phyloP scores from a whole-genome alignment of 768 basidiomycete genomes.

The Mrakia frigida region DNA sequence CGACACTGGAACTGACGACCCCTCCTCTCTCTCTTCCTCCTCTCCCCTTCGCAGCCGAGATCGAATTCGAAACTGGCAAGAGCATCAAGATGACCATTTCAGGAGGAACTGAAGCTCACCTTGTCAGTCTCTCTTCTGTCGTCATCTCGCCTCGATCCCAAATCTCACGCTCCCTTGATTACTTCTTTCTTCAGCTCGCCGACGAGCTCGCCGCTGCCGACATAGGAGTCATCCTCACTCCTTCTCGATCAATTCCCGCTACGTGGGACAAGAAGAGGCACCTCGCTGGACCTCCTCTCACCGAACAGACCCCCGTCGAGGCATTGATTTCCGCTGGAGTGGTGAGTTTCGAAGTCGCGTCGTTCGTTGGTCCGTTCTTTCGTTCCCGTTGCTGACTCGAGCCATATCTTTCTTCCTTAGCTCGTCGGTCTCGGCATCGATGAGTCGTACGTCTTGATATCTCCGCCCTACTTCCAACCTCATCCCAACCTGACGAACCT shows the following conservation, averaged over 20 bases:
- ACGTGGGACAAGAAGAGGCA: constrained; percentile 64
- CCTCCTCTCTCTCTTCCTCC: not conserved
- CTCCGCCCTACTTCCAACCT: too few species aligned
- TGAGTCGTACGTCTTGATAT: not conserved
- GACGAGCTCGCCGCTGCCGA: constrained; percentile 61
- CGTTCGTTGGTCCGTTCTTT: too few species aligned
- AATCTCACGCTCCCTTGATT: not conserved
- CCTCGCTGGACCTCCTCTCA: constrained; percentile 66
- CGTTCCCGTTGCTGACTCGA: not conserved
- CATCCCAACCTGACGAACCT: too few species aligned
- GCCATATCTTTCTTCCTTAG: not conserved
- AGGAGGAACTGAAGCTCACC: constrained; percentile 27
- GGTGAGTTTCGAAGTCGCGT: constrained; percentile 39
- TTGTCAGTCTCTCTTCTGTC: not conserved
- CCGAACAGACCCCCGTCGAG: constrained; percentile 57
- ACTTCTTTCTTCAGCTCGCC: constrained; percentile 54
- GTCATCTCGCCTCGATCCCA: not conserved
- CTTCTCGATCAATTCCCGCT: constrained; percentile 64
- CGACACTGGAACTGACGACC: not conserved
- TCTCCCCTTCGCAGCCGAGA: constrained; percentile 39
- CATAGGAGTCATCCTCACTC: constrained; percentile 65
- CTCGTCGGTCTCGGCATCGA: constrained; percentile 45
- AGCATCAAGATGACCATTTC: constrained; percentile 39
- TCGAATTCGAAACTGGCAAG: constrained; percentile 46
- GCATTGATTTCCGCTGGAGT: constrained; percentile 64